A percentile compares a stretch with the other conserved stretches of the same genome.
phyloP scores from a whole-genome alignment of 768 basidiomycete genomes.

The Pleurotus citrinopileatus region DNA sequence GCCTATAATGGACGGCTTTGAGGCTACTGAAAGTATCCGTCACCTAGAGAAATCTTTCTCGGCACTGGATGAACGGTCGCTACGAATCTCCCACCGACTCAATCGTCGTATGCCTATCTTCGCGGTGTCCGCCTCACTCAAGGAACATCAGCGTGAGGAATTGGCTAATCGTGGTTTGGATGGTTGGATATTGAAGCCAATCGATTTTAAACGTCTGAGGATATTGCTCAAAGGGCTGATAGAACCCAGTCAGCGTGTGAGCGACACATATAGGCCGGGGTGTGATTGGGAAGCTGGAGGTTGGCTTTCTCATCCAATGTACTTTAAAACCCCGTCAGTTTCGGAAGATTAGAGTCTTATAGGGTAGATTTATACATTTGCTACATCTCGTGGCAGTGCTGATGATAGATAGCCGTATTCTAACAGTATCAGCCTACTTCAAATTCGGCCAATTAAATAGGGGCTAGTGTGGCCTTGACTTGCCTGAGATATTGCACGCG shows the following conservation, averaged over 20 bases:
- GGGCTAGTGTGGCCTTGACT: no score
- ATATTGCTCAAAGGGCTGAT: constrained; percentile 57
- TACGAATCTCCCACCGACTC: constrained; percentile 41
- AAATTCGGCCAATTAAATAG: no score
- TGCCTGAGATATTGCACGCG: no score
- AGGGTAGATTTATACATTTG: no score
- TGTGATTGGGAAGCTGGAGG: constrained; percentile 64
- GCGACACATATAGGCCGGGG: constrained; percentile 50
- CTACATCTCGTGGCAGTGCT: no score
- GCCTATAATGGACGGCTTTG: constrained; percentile 77
- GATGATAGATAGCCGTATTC: no score
- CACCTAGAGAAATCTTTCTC: constrained; percentile 43
- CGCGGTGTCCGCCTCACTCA: constrained; percentile 75
- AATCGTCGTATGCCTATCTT: constrained; percentile 77
- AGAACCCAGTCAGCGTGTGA: constrained; percentile 45
- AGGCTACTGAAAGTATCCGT: constrained; percentile 67
- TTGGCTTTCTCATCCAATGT: constrained; percentile 43
- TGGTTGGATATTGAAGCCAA: constrained; percentile 83
- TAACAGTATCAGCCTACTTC: no score
- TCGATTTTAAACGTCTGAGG: constrained; percentile 69
- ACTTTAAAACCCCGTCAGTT: no score
- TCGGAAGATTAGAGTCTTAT: no score
- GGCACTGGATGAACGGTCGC: constrained; percentile 3
- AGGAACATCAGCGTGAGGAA: constrained; percentile 53
- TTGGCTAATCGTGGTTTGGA: constrained; percentile 60